Evolutionary conservation across 768 basidiomycete species (phyloP).

Genomic region (Amanita thiersii): DNA sequence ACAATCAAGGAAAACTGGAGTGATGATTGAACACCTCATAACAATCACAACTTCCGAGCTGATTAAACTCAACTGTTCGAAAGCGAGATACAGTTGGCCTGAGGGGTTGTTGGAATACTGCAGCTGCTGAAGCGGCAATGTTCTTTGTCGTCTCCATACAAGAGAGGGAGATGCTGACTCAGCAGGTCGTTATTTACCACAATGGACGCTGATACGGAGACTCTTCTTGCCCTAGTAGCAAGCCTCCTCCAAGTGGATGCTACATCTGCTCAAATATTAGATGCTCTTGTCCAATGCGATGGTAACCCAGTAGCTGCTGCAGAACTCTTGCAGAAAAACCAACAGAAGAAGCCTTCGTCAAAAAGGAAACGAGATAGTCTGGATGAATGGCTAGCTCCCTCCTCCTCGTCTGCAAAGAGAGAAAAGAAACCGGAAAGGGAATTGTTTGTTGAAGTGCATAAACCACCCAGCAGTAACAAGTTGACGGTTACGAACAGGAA

Average conservation of each 20-base stretch:
- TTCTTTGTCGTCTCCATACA: neutral
- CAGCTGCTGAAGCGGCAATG: too few species aligned
- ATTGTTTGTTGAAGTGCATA: too few species aligned
- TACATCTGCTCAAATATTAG: conserved; percentile 38
- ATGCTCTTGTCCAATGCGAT: conserved; percentile 45
- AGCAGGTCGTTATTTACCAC: neutral
- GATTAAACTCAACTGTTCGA: too few species aligned
- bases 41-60: too few species aligned
- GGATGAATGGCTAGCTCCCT: conserved; percentile 45
- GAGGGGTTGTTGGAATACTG: too few species aligned
- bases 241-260: conserved; percentile 38
- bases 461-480: too few species aligned
- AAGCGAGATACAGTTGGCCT: too few species aligned
- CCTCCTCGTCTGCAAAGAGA: conserved; percentile 15
- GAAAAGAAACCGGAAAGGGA: too few species aligned
- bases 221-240: conserved; percentile 55
- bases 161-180: neutral
- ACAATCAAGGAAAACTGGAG: too few species aligned
- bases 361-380: conserved; percentile 43
- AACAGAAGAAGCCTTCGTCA: conserved; percentile 41
- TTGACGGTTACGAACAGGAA: too few species aligned
- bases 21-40: too few species aligned
- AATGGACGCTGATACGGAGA: conserved; percentile 48
- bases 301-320: conserved; percentile 53
- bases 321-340: conserved; percentile 9